Conservation (phyloP, 805 yeast species). For the Starmera quercuum region DNA sequence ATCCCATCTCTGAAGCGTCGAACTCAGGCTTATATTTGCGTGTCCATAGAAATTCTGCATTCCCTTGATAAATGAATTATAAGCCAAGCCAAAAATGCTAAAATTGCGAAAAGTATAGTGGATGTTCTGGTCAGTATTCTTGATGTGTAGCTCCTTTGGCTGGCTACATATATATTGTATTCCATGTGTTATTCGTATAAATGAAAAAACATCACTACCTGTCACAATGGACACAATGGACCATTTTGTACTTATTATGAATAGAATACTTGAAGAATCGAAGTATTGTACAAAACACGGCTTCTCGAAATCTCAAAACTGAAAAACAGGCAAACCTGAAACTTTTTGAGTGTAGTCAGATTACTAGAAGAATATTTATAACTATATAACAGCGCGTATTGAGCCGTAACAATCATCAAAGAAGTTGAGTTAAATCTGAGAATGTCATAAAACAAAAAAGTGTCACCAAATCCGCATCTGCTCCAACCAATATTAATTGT, state of each 20-base stretch:
- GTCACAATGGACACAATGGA: slow-evolving; percentile 29
- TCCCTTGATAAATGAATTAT: not conserved
- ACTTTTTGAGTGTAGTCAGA: not conserved
- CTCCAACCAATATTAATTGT: not conserved
- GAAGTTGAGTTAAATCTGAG: not conserved
- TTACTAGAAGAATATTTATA: slow-evolving; percentile 3
- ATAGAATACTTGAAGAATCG: not conserved
- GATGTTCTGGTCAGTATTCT: slow-evolving; percentile 25
- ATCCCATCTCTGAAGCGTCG: no score
- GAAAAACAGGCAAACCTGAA: slow-evolving; percentile 1
- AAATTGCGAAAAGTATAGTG: not conserved
- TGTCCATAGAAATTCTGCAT: not conserved
- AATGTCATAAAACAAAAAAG: not conserved
- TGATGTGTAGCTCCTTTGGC: slow-evolving; percentile 34
- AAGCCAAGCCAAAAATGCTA: not conserved
- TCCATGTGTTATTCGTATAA: slow-evolving; percentile 34
- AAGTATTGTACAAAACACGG: slow-evolving; percentile 1
- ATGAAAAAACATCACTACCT: slow-evolving; percentile 32
- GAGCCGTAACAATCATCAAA: not conserved
- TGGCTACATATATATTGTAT: slow-evolving; percentile 30
- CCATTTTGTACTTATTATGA: slow-evolving; percentile 27
- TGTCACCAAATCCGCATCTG: not conserved
- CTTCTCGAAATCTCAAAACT: not conserved
- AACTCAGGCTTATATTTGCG: not conserved
- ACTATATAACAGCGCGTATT: not conserved